phyloP scores from a whole-genome alignment of 1,284 basidiomycete species.

The Sporisorium iseilematis-ciliati region DNA sequence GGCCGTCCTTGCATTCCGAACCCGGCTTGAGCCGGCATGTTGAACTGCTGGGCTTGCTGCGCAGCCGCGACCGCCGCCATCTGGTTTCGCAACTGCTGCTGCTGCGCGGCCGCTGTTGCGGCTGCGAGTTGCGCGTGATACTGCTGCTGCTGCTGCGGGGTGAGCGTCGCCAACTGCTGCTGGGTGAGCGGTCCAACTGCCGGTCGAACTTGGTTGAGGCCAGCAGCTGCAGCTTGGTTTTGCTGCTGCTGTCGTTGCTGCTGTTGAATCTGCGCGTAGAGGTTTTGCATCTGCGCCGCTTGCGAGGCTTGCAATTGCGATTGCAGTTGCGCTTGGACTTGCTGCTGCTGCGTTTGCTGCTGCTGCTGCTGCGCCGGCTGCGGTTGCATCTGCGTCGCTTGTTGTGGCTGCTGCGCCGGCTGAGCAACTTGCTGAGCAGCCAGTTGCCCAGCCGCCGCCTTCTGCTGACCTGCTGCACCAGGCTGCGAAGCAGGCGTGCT shows the following conservation, averaged over 20 bases:
- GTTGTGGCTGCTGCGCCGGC: conserved; percentile 17
- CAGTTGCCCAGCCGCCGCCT: conserved; percentile 7
- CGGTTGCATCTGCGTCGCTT: conserved; percentile 22
- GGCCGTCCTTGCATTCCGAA: too few species aligned
- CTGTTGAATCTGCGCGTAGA: conserved; percentile 51
- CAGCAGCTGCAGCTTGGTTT: conserved; percentile 20
- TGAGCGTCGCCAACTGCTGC: conserved; percentile 39
- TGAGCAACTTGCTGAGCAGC: conserved; percentile 18
- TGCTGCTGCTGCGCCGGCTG: conserved; percentile 26
- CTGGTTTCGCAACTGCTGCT: conserved; percentile 48
- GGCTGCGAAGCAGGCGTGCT: conserved; percentile 25
- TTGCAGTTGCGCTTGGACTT: conserved; percentile 35
- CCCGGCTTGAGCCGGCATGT: conserved; percentile 32
- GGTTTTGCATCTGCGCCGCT: conserved; percentile 49
- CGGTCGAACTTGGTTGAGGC: conserved; percentile 31
- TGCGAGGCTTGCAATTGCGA: conserved; percentile 36
- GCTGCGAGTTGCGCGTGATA: conserved; percentile 47
- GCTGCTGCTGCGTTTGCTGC: conserved; percentile 17
- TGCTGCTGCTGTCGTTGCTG: conserved; percentile 45
- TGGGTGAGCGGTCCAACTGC: conserved; percentile 33
- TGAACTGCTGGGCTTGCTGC: conserved; percentile 21
- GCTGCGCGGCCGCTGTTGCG: conserved; percentile 46
- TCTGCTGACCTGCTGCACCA: conserved; percentile 20
- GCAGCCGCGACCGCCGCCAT: conserved; percentile 46
- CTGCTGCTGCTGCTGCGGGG: conserved; percentile 47